Evolutionary conservation across 139 green algal species (phyloP), one percentile per base, ranked within the genome.

Genomic region (Chlorella sp.): DNA sequence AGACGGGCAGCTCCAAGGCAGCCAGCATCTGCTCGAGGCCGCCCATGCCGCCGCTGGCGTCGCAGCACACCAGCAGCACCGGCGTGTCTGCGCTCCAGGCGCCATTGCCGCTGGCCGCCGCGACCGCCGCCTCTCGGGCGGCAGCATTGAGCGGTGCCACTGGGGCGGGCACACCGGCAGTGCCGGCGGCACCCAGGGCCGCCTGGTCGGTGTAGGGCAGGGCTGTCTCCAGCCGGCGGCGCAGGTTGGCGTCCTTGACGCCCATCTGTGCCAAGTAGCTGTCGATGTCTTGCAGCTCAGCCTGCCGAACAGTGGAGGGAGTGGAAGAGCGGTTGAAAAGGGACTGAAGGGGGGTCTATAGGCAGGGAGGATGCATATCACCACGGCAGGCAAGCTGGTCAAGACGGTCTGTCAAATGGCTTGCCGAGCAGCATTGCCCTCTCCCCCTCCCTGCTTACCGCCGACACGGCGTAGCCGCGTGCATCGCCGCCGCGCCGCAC

Each of bases 201-300:
- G 63, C 39, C 2, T 51, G 65, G 63, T 51, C 69, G 28, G 62
- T 83, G 80, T 81, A 85, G 9, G 91, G 90, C 38, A 93, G 74
- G 1, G 75, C 30, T 28, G 65, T 67, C 28, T 91, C 89, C 60
- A 95, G 83, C 32, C 86, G 78, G 57, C 36, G 70, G 64, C 88
- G 87, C n/a, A 91, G 65, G 44, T 68, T 82, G 15, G 78, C 74
- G 74, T 92, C 88, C 41, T 85, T 88, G 6, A 98, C 92, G 0
- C 95, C 95, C 95, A 98, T 98, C 73, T 93, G 86, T 56, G 91
- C 64, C 69, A 98, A 87, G 82, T 98, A 97, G 51, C 85, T 87
- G 38, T 95, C 89, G 47, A 98, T 88, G 23, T 96, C 91, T 47
- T 93, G 69, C 21, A 93, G 81, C 81, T 96, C 93, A 68, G 87